Percentiles rank a stretch among this genome's conserved stretches.
Evolutionary conservation across 805 yeast genomes (phyloP).

Genomic region (Metschnikowia peoriensis): DNA sequence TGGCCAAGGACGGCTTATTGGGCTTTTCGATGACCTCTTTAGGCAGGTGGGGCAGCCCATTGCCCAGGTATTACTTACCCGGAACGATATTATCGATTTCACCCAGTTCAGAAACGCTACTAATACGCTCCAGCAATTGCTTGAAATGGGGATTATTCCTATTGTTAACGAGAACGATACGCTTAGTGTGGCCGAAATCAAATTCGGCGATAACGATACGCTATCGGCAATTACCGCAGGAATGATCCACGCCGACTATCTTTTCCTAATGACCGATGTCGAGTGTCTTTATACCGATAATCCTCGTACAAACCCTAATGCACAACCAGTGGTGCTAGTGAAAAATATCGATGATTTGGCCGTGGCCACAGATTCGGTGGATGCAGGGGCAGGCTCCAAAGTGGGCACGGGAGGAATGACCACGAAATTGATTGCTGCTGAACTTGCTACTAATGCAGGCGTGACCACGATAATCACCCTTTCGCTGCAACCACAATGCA

Average conservation of each 20-base stretch:
- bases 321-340: slow-evolving; percentile 77
- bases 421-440: slow-evolving; percentile 95
- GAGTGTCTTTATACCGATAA: slow-evolving; percentile 92
- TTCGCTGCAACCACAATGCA: slow-evolving; percentile 71
- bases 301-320: slow-evolving; percentile 81
- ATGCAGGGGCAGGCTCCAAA: slow-evolving; percentile 62
- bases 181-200: slow-evolving; percentile 86
- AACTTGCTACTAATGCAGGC: slow-evolving; percentile 93
- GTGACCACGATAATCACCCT: slow-evolving; percentile 85
- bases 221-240: slow-evolving; percentile 94
- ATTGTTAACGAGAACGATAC: slow-evolving; percentile 98
- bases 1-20: slow-evolving; percentile 91
- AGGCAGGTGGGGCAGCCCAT: slow-evolving; percentile 78
- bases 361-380: slow-evolving; percentile 66
- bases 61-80: slow-evolving; percentile 87
- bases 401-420: slow-evolving; percentile 99
- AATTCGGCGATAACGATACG: slow-evolving; percentile 98
- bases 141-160: slow-evolving; percentile 89
- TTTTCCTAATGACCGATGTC: slow-evolving; percentile 94
- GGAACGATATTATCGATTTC: slow-evolving; percentile 86
- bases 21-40: slow-evolving; percentile 88
- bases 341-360: slow-evolving; percentile 66
- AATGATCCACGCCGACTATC: slow-evolving; percentile 87
- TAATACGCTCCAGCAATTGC: slow-evolving; percentile 75
- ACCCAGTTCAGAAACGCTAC: slow-evolving; percentile 91